These are phyloP conservation scores for Fraxinus quadrangulata DNA, from an alignment of 257 asterid species.

Conservation along the genomic window DNA sequence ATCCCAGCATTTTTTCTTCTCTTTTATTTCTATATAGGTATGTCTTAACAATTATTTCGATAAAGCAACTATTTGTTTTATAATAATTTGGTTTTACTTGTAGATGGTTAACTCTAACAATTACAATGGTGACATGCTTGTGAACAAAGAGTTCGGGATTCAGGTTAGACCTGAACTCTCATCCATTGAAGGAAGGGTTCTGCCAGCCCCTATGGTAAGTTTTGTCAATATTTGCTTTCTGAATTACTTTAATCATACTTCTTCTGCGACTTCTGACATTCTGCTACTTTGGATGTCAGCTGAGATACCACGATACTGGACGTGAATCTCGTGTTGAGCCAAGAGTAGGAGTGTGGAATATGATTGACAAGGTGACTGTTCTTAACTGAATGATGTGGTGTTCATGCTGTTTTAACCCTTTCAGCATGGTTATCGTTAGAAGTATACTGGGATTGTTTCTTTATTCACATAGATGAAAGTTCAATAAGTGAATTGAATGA, in stretches of 20 bases:
- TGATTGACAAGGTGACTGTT: conserved; percentile 66
- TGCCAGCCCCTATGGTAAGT: conserved; percentile 65
- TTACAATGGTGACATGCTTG: conserved; percentile 36
- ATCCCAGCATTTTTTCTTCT: not conserved
- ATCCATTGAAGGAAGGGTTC: conserved; percentile 67
- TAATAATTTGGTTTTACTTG: not conserved
- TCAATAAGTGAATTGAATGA: not conserved
- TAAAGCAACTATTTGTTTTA: not conserved
- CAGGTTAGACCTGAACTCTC: conserved; percentile 40
- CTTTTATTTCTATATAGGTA: not conserved
- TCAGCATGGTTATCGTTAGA: not conserved
- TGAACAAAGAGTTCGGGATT: conserved; percentile 58
- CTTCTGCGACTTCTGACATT: not conserved
- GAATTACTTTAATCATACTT: not conserved
- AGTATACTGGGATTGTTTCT: not conserved
- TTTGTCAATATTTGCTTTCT: not conserved
- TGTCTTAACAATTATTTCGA: not conserved
- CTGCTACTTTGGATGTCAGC: conserved; percentile 37
- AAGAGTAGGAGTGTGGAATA: conserved; percentile 76
- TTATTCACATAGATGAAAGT: not conserved
- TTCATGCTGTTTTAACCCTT: not conserved
- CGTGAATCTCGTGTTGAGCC: conserved; percentile 43
- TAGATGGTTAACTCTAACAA: conserved; percentile 49
- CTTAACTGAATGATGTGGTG: not conserved
- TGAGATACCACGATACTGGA: conserved; percentile 62